Percentiles rank a stretch among this genome's conserved stretches.
phyloP scores from a whole-genome alignment of 805 yeast species.

The Pichia scutulata region DNA sequence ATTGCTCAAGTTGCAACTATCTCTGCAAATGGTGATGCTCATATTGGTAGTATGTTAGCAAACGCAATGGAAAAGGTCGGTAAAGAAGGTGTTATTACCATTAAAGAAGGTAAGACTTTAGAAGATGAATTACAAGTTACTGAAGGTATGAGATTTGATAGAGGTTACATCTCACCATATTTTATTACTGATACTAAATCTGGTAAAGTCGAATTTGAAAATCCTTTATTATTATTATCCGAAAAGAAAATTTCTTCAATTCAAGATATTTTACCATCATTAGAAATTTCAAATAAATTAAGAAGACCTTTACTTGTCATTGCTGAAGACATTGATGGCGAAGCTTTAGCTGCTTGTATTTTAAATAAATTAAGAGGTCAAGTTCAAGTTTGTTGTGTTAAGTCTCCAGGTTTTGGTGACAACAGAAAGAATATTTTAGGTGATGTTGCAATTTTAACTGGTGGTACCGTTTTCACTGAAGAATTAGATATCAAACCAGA shows the following conservation, averaged over 20 bases:
- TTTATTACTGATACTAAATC: slow-evolving; percentile 88
- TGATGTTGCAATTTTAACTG: slow-evolving; percentile 90
- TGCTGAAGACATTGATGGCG: slow-evolving; percentile 97
- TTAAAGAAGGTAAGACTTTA: slow-evolving; percentile 93
- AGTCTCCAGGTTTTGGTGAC: slow-evolving; percentile 99
- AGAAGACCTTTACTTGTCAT: slow-evolving; percentile 89
- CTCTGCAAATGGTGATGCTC: slow-evolving; percentile 92
- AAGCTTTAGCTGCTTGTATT: slow-evolving; percentile 96
- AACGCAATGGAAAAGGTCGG: slow-evolving; percentile 98
- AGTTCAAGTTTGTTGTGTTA: slow-evolving; percentile 94
- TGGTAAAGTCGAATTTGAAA: slow-evolving; percentile 92
- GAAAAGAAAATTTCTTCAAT: slow-evolving; percentile 90
- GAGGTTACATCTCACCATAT: slow-evolving; percentile 95
- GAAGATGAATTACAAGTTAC: slow-evolving; percentile 95
- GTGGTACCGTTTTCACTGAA: slow-evolving; percentile 88
- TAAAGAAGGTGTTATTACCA: slow-evolving; percentile 97
- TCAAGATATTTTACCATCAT: slow-evolving; percentile 86
- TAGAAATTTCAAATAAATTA: slow-evolving; percentile 85
- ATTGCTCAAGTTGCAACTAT: slow-evolving; percentile 98
- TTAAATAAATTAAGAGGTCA: slow-evolving; percentile 97
- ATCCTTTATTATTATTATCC: slow-evolving; percentile 78
- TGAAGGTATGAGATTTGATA: slow-evolving; percentile 97
- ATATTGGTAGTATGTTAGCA: slow-evolving; percentile 86
- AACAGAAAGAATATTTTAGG: slow-evolving; percentile 95
- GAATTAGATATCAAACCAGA: slow-evolving; percentile 95